A percentile compares a stretch with the other conserved stretches of the same genome.
These are phyloP conservation scores for Leccinum uliginosum DNA, from an alignment of 768 basidiomycete genomes.

Conservation along the genomic window DNA sequence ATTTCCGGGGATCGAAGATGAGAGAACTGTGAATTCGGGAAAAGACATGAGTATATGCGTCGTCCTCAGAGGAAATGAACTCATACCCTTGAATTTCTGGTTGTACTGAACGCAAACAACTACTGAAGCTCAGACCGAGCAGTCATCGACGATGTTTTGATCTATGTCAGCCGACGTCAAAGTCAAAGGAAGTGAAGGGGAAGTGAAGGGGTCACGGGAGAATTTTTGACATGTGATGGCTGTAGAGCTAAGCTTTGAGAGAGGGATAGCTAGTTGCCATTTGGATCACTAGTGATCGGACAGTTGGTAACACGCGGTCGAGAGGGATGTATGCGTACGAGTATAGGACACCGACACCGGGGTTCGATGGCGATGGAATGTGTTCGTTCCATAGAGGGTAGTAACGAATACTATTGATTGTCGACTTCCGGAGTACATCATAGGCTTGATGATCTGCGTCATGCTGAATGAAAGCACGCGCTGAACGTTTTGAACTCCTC, in stretches of 20 bases:
- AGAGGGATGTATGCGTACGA: constrained; percentile 8
- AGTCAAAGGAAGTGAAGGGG: constrained; percentile 39
- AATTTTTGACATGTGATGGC: constrained; percentile 21
- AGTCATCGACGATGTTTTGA: constrained; percentile 82
- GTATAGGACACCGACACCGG: constrained; percentile 12
- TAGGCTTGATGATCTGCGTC: constrained; percentile 38
- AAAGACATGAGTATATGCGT: constrained; percentile 2
- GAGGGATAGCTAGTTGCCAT: constrained; percentile 19
- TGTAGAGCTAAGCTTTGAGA: constrained; percentile 6
- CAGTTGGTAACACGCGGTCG: neutral
- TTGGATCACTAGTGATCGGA: constrained; percentile 28
- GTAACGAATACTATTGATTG: constrained; percentile 32
- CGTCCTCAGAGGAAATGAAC: neutral
- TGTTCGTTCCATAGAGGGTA: constrained; percentile 35
- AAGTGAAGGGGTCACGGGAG: constrained; percentile 5
- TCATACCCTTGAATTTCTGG: constrained; percentile 51
- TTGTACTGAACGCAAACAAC: constrained; percentile 75
- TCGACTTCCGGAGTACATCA: constrained; percentile 37
- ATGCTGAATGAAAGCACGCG: neutral
- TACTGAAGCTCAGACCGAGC: constrained; percentile 84
- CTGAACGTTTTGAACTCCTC: constrained; percentile 2
- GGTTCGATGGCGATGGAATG: constrained; percentile 7
- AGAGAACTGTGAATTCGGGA: constrained; percentile 19
- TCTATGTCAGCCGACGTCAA: constrained; percentile 45
- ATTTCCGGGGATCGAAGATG: constrained; percentile 31